Base-by-base conservation (phyloP, 805 yeast species). In the Saturnispora zaruensis region DNA sequence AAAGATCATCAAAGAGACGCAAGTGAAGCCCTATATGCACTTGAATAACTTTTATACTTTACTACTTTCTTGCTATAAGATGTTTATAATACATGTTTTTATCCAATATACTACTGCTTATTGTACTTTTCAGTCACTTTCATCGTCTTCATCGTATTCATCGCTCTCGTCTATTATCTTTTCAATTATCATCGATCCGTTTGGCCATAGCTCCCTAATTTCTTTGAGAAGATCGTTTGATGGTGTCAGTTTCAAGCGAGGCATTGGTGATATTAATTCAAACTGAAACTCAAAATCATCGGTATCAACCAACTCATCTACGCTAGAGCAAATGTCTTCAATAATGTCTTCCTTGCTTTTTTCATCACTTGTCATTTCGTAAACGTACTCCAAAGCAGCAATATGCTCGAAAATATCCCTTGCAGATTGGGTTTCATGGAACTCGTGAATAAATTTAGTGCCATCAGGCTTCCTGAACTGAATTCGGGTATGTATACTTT, bases 401-500 rank as follows among this genome's bases (percentile, higher is more conserved):
- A 79, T 73, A 55, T 67, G 77, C 45, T 75, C 58, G 57, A 79
- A 79, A 2, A 82, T 57, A 41, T 79, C 81, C 38, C 59, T 62
- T 23, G 76, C 53, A 0, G 75, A 58, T n/a, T 72, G 66, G 2
- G 62, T 52, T 30, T 68, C 64, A 40, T 58, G 55, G 48, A 82
- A 72, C 34, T 67, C 71, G 32, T 75, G 73, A 2, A 79, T 67
- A 6, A 73, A 59, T 49, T 81, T 62, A 45, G 69, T 68, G 2
- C 87, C 86, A 33, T 70, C 60, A 7, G 84, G 79, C 33, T 76
- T 65, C 59, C 80, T 74, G 54, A 82, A 66, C 46, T 83, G 81
- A 20, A 82, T 70, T 0, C 68, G 68, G 7, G 74, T 64, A 44
- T 55, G 65, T 6, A 66, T 65, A 0, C 66, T 67, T 49, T 64